Evolutionary conservation across 345 rosid species (phyloP), one percentile per base, ranked within the genome.

Genomic region (Pugionium cornutum): DNA sequence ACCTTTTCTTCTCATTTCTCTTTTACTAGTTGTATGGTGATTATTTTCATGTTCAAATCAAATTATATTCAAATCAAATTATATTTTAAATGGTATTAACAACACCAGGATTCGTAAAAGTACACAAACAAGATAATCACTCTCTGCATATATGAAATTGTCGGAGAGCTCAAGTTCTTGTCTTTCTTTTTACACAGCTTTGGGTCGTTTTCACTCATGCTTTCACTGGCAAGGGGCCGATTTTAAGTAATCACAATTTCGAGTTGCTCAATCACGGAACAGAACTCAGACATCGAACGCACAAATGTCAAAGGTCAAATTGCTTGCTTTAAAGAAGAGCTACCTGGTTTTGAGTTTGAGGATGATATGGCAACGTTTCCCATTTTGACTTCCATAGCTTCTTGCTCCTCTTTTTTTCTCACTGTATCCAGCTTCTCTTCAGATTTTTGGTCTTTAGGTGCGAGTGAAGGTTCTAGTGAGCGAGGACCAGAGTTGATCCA

Each of bases 401-500:
- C 89, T 75, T 81, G 83, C 71, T 86, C 91, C 33, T 76, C 80
- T 30, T 75, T 82, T 32, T 84, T 73, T 5, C 51, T 36, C 34
- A 39, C 62, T 49, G 53, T 32, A 39, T 68, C 69, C 2, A 30
- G 39, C 50, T 41, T 43, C 18, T 18, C 18, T 8, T 7, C 42
- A 2, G 60, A 18, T 27, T 58, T 50, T 49, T 51, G 53, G 46
- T 69, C 61, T 58, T 56, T 9, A 47, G 63, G 34, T 70, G 59
- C 8, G 58, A 80, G 77, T 28, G 72, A 37, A 64, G 92, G 88
- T 69, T 86, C 70, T 34, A 80, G 76, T 36, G 79, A 59, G 67
- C 60, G 72, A 58, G 92, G 89, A 42, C 83, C 81, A 18, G 82
- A 72, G 69, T 53, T 75, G 59, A 92, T 66, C 98, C 96, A 92